phyloP scores from a whole-genome alignment of 1,284 basidiomycete genomes.

The Farysia itapuensis region DNA sequence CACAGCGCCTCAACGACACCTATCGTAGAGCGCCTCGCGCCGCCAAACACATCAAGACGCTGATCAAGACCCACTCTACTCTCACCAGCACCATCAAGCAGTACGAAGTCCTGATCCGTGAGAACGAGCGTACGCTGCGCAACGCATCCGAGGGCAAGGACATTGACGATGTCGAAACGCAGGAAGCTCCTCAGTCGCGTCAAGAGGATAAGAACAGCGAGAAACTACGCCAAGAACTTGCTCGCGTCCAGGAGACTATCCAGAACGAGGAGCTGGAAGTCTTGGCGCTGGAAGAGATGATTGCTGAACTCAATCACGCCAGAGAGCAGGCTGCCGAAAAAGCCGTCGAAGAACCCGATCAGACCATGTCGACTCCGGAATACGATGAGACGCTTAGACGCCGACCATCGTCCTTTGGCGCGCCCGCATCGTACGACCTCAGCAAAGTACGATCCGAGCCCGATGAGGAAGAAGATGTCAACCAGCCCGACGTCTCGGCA shows the following conservation, averaged over 20 bases:
- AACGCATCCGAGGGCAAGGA: conserved; percentile 13
- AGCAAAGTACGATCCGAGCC: not conserved
- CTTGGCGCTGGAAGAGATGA: conserved; percentile 55
- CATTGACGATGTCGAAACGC: not conserved
- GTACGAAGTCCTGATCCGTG: conserved; percentile 31
- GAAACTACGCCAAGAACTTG: conserved; percentile 9
- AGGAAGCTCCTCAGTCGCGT: not conserved
- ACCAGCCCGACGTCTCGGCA: not conserved
- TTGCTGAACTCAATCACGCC: conserved; percentile 37
- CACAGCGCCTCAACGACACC: conserved; percentile 44
- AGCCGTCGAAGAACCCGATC: conserved; percentile 4
- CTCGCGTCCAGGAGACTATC: conserved; percentile 28
- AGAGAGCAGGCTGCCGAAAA: conserved; percentile 7
- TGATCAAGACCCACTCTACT: conserved; percentile 42
- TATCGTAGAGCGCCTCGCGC: conserved; percentile 46
- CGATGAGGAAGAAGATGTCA: not conserved
- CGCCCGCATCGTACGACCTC: not conserved
- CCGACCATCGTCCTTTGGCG: too few relatives aligned
- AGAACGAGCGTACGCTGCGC: conserved; percentile 22
- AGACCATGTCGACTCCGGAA: not conserved
- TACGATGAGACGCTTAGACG: conserved; percentile 1
- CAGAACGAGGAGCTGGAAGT: conserved; percentile 56
- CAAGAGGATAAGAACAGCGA: not conserved
- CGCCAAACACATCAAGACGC: conserved; percentile 54
- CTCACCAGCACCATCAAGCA: conserved; percentile 26